Conservation (phyloP, 2,329 filamentous ascomycete genomes). For the Phyllosticta citribraziliensis region DNA sequence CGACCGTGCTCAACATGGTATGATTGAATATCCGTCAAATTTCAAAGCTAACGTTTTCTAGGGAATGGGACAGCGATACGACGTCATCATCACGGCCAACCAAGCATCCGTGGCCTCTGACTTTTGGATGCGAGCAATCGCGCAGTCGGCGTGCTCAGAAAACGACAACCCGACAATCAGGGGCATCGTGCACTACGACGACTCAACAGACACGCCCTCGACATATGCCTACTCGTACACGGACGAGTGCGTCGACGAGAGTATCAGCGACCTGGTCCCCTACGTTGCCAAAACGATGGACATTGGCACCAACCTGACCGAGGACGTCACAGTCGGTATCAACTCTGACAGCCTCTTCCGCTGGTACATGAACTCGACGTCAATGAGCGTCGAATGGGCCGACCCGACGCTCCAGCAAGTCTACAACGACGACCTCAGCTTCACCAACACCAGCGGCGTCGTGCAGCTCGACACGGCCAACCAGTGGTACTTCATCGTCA, state of each 20-base stretch:
- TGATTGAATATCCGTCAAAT: background rate
- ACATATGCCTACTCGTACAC: conserved; percentile 7
- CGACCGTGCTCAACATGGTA: conserved; percentile 25
- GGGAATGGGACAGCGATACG: conserved; percentile 28
- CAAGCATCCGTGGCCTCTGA: conserved; percentile 15
- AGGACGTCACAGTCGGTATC: conserved; percentile 2
- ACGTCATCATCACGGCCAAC: conserved; percentile 29
- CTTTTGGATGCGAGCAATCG: conserved; percentile 10
- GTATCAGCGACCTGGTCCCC: conserved; percentile 23
- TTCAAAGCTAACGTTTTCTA: background rate
- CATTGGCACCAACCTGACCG: conserved; percentile 2
- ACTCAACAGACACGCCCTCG: background rate
- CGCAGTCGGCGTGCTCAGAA: conserved; percentile 7
- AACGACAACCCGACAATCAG: conserved; percentile 10
- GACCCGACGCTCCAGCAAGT: conserved; percentile 29
- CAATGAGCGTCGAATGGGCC: conserved; percentile 27
- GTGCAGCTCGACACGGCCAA: conserved; percentile 28
- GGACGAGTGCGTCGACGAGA: conserved; percentile 7
- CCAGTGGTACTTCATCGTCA: conserved; percentile 7
- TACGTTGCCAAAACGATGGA: conserved; percentile 21
- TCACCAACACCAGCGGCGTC: conserved; percentile 3
- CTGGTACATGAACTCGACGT: conserved; percentile 30
- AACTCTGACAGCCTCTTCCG: conserved; percentile 22
- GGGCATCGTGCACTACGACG: conserved; percentile 8
- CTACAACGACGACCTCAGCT: conserved; percentile 18